A percentile compares a stretch with the other conserved stretches of the same genome.
Conservation (phyloP, 2,329 filamentous ascomycete species). For the Colletotrichum horii region DNA sequence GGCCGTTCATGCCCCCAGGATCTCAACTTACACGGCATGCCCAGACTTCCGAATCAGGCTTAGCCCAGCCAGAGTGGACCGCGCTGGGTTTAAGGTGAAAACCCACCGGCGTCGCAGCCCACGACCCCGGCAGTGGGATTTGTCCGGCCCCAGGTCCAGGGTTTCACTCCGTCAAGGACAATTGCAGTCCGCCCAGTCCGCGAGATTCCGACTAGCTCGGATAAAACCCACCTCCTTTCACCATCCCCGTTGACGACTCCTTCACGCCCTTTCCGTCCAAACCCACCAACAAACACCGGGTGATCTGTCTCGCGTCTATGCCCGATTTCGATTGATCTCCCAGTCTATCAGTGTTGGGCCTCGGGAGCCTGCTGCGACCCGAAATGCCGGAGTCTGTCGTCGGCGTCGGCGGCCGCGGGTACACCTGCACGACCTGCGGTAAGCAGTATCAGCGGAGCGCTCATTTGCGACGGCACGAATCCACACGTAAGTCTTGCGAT, state of each 20-base stretch:
- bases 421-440: conserved; percentile 26
- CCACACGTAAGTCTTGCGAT: conserved; percentile 25
- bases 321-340: background rate
- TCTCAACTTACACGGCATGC: background rate
- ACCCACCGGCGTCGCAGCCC: background rate
- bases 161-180: background rate
- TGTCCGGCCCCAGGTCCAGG: background rate
- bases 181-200: background rate
- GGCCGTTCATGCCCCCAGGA: background rate
- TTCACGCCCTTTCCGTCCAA: background rate
- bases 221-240: conserved; percentile 20
- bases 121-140: background rate
- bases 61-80: background rate
- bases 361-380: background rate
- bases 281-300: background rate
- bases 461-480: conserved; percentile 30
- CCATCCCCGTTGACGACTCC: background rate
- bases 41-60: background rate
- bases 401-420: background rate
- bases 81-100: background rate
- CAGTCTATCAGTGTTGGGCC: background rate
- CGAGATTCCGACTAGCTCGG: background rate
- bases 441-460: conserved; percentile 30
- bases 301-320: background rate
- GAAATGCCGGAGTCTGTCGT: background rate